These are phyloP conservation scores for Botrytis tulipae DNA, from an alignment of 2,329 filamentous ascomycete species.

Conservation along the genomic window DNA sequence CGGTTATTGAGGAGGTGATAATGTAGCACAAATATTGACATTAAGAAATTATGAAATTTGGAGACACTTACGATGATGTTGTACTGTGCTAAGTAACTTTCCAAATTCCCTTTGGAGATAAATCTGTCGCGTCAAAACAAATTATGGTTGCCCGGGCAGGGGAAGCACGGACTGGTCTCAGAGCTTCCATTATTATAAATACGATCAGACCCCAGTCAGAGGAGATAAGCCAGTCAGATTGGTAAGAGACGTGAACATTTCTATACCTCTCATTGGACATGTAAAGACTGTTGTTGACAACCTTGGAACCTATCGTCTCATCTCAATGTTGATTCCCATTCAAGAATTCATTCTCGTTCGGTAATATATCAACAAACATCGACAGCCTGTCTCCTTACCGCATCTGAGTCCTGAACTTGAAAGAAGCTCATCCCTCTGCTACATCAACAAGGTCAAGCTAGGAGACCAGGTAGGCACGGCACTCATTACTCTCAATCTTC, in stretches of 20 bases:
- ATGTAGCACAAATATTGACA: slow-evolving; percentile 1
- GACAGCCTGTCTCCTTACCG: not conserved
- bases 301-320: not conserved
- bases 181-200: slow-evolving; percentile 11
- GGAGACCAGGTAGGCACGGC: not conserved
- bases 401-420: not conserved
- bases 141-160: slow-evolving; percentile 20
- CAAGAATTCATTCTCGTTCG: not conserved
- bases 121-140: slow-evolving; percentile 21
- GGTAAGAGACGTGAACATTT: not conserved
- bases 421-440: not conserved
- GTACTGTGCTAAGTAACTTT: slow-evolving; percentile 10
- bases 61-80: slow-evolving; percentile 14
- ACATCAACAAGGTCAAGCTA: slow-evolving; percentile 3
- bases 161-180: slow-evolving; percentile 2
- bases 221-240: slow-evolving; percentile 1
- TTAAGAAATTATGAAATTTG: slow-evolving; percentile 3
- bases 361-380: not conserved
- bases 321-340: not conserved
- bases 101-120: slow-evolving; percentile 8
- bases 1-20: not conserved
- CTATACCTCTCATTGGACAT: not conserved
- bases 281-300: not conserved
- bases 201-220: slow-evolving; percentile 5
- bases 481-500: not conserved